Evolutionary conservation across 2,329 filamentous ascomycete species (phyloP).

Genomic region (Diaporthe vexans): DNA sequence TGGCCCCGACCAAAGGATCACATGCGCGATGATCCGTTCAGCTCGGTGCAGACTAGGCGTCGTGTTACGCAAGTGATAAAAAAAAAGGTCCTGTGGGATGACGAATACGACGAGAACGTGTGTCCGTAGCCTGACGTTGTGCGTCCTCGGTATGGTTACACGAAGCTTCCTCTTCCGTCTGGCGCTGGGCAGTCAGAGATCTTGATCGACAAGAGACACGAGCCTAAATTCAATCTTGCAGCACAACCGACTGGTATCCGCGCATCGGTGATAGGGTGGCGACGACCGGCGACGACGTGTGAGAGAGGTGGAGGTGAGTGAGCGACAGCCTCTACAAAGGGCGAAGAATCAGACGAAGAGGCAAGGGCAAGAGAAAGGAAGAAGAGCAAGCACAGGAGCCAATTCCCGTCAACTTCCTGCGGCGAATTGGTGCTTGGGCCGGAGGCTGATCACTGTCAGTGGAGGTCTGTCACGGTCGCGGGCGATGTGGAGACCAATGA

Average conservation of each 20-base stretch:
- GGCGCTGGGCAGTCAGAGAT: slow-evolving; percentile 7
- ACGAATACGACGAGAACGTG: slow-evolving; percentile 39
- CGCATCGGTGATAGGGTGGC: slow-evolving; percentile 3
- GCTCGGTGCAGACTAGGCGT: slow-evolving; percentile 30
- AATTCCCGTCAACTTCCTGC: slow-evolving; percentile 17
- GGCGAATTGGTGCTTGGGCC: slow-evolving; percentile 6
- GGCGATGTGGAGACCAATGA: slow-evolving; percentile 18
- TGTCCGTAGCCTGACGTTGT: slow-evolving; percentile 34
- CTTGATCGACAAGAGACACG: slow-evolving; percentile 31
- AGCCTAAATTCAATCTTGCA: slow-evolving; percentile 13
- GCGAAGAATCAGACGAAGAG: slow-evolving; percentile 11
- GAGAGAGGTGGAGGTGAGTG: slow-evolving; percentile 7
- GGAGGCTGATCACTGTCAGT: slow-evolving; percentile 35
- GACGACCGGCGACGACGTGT: slow-evolving; percentile 23
- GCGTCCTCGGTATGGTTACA: slow-evolving; percentile 16
- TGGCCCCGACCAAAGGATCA: slow-evolving; percentile 36
- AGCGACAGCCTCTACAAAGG: slow-evolving; percentile 3
- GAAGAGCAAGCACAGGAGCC: neutral
- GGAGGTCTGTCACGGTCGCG: slow-evolving; percentile 8
- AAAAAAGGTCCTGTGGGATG: slow-evolving; percentile 30
- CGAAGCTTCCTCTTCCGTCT: neutral
- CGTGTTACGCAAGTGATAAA: slow-evolving; percentile 26
- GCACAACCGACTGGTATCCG: slow-evolving; percentile 14
- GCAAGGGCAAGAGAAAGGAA: slow-evolving; percentile 2
- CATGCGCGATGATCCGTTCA: slow-evolving; percentile 45